Evolutionary conservation across 164 flowering plant genomes (phyloP), one percentile per base, ranked within the genome.

Genomic region (Berberis thunbergii): DNA sequence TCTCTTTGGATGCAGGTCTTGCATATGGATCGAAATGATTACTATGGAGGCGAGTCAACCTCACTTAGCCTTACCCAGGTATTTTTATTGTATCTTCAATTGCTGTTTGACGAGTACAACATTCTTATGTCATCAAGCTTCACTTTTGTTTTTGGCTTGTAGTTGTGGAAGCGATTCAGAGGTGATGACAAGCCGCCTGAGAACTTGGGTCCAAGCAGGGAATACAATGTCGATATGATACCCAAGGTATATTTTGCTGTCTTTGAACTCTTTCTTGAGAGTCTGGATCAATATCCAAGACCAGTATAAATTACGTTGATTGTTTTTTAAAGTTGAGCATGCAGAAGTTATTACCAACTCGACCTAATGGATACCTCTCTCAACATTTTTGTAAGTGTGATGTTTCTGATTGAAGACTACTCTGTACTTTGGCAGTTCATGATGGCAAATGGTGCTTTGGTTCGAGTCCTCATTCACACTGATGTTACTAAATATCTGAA

Each of bases 201-300:
- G 65, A 48, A 54, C 1, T 71, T 91, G 68, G 97, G 99, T 45
- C 61, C 85, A 38, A 87, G 93, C 81, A 84, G 65, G 72, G 99
- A 94, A 57, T 94, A 80, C 79, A 94, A 94, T 77, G 96, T 91
- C 54, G 99, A 91, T 72, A 94, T 89, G 96, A 81, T 91, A 41
- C 96, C 97, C 0, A 94, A 91, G 96, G 97, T 89, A 77, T 41
- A 61, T 52, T 44, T 3, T 10, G 41, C 41, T 49, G 38, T 59
- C 4, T 0, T 46, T 46, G 4, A 4, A 4, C 49, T 46, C 49
- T 46, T 46, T 46, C 49, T 46, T 46, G 49, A 26, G 26, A 26
- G 26, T 26, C 49, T 38, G 7, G 13, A 10, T 10, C 45, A 4
- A 7, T 46, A 8, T 41, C 10, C 1, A 2, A 45, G 43, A 41